phyloP scores from a whole-genome alignment of 306 rosid genomes.

The Sicyos baderoa region DNA sequence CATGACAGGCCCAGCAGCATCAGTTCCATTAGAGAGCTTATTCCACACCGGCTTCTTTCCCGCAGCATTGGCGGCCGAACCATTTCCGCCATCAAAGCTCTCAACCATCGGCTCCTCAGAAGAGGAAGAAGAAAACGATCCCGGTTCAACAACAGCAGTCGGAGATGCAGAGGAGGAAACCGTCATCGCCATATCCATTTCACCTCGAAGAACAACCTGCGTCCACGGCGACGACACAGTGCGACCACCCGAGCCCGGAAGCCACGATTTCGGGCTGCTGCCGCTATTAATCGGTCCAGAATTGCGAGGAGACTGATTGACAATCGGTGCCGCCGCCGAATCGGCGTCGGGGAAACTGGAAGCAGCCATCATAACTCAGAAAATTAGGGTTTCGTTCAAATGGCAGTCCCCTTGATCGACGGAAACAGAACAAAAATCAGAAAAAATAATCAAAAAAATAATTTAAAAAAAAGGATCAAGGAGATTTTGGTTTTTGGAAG shows the following conservation, averaged over 20 bases:
- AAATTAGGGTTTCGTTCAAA: slow-evolving; percentile 32
- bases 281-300: too few relatives aligned
- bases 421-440: slow-evolving; percentile 2
- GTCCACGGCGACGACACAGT: slow-evolving; percentile 42
- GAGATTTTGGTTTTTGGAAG: background rate
- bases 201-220: slow-evolving; percentile 50
- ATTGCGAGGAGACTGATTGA: slow-evolving; percentile 35
- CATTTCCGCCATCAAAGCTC: slow-evolving; percentile 31
- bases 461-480: slow-evolving; percentile 10
- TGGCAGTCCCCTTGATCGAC: slow-evolving; percentile 40
- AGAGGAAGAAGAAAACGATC: slow-evolving; percentile 19
- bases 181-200: slow-evolving; percentile 39
- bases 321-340: slow-evolving; percentile 18
- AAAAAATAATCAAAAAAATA: slow-evolving; percentile 1
- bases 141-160: slow-evolving; percentile 29
- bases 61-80: slow-evolving; percentile 25
- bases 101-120: slow-evolving; percentile 37
- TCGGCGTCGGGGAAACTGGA: slow-evolving; percentile 11
- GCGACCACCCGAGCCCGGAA: slow-evolving; percentile 18
- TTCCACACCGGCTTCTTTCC: slow-evolving; percentile 69
- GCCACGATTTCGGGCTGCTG: slow-evolving; percentile 38
- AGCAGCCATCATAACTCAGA: slow-evolving; percentile 33
- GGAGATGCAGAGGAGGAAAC: slow-evolving; percentile 26
- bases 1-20: slow-evolving; percentile 54
- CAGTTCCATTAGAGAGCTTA: slow-evolving; percentile 53